A percentile compares a stretch with the other conserved stretches of the same genome.
Conservation (phyloP, 2,329 filamentous ascomycete species). For the Cytospora mali region DNA sequence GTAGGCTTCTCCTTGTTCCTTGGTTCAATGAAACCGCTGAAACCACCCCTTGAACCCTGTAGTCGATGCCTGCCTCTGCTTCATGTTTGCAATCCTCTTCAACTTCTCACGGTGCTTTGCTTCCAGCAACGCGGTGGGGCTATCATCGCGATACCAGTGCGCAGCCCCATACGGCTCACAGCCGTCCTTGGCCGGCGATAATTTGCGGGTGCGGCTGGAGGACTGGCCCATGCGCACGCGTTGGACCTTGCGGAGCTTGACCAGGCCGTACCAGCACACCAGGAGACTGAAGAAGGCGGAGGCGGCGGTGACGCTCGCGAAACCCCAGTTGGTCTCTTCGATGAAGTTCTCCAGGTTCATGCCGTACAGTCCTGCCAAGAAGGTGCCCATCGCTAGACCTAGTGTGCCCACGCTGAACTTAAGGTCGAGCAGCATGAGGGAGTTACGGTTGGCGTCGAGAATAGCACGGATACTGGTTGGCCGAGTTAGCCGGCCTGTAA, state of each 20-base stretch:
- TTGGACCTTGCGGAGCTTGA: slow-evolving; percentile 82
- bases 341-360: slow-evolving; percentile 99
- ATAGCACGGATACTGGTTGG: slow-evolving; percentile 82
- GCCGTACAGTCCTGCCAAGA: slow-evolving; percentile 97
- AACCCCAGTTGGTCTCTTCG: slow-evolving; percentile 88
- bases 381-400: slow-evolving; percentile 91
- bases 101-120: slow-evolving; percentile 58
- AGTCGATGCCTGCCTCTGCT: slow-evolving; percentile 35
- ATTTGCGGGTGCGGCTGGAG: slow-evolving; percentile 16
- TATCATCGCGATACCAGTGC: slow-evolving; percentile 51
- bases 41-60: slow-evolving; percentile 39
- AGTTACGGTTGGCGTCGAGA: slow-evolving; percentile 95
- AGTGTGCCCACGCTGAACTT: slow-evolving; percentile 96
- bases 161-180: slow-evolving; percentile 19
- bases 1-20: not conserved
- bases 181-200: slow-evolving; percentile 3
- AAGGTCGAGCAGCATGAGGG: slow-evolving; percentile 94
- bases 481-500: slow-evolving; percentile 33
- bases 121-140: slow-evolving; percentile 54
- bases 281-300: slow-evolving; percentile 74
- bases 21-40: slow-evolving; percentile 21
- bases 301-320: slow-evolving; percentile 70
- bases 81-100: slow-evolving; percentile 54
- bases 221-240: slow-evolving; percentile 71
- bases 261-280: slow-evolving; percentile 82